Evolutionary conservation across 768 basidiomycete genomes (phyloP).

Genomic region (Suillus decipiens): DNA sequence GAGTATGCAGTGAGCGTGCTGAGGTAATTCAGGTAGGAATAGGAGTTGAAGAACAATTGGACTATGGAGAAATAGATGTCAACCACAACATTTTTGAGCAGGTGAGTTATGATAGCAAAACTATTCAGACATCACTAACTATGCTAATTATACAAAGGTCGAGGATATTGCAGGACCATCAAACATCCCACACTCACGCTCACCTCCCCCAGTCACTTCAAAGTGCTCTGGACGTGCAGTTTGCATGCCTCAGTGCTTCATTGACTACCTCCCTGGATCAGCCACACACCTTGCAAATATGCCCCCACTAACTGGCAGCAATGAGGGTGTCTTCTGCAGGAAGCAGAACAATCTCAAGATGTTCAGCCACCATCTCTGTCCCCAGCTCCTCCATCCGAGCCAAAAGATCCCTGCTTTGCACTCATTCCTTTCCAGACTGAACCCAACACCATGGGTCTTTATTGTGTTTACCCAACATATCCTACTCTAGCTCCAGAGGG

Average conservation of each 20-base stretch:
- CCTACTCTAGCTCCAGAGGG: not conserved
- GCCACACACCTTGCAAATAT: not conserved
- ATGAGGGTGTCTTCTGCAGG: not conserved
- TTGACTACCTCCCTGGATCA: not conserved
- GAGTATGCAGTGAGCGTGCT: no score
- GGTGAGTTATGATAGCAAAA: no score
- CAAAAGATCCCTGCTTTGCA: no score
- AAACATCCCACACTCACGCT: not conserved
- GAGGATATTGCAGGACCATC: not conserved
- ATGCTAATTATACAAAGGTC: no score
- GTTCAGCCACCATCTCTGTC: not conserved
- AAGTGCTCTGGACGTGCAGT: no score
- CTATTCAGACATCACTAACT: no score
- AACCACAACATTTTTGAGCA: no score
- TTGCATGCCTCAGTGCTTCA: not conserved
- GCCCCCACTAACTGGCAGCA: not conserved
- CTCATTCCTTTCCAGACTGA: not conserved
- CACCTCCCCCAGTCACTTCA: not conserved
- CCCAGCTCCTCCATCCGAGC: no score
- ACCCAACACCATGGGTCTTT: not conserved
- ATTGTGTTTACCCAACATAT: not conserved
- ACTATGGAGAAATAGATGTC: no score
- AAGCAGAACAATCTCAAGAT: not conserved
- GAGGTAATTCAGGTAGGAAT: no score
- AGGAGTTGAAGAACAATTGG: no score